These are phyloP conservation scores for Cryptococcus deneoformans DNA, from an alignment of 1,284 basidiomycete species.

Conservation along the genomic window DNA sequence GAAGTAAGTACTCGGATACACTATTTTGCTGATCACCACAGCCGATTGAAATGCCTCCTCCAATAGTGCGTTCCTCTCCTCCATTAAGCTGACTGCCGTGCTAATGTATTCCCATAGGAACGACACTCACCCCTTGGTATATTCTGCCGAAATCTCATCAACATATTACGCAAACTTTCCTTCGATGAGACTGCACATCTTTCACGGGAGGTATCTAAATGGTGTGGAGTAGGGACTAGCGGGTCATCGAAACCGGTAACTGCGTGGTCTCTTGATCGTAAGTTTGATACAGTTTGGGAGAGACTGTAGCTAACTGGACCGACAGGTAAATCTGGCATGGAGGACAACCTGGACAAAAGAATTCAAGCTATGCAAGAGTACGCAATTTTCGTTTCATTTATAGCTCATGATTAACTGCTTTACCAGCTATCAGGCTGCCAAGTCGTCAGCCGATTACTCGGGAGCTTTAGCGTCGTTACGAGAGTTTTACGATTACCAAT, in stretches of 20 bases:
- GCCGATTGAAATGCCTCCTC: constrained; percentile 14
- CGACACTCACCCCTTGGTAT: constrained; percentile 40
- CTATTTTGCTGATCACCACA: not conserved
- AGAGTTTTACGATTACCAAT: constrained; percentile 47
- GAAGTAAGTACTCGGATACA: constrained; percentile 15
- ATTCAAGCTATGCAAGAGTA: constrained; percentile 32
- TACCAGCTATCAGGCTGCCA: constrained; percentile 29
- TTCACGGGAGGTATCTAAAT: constrained; percentile 26
- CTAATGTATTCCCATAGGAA: constrained; percentile 15
- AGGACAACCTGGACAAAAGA: constrained; percentile 32
- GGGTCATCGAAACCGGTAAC: constrained; percentile 9
- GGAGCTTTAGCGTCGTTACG: constrained; percentile 34
- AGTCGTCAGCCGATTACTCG: constrained; percentile 39
- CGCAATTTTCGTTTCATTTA: constrained; percentile 1
- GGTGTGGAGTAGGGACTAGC: constrained; percentile 28
- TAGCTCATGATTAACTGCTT: not conserved
- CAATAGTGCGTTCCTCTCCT: constrained; percentile 1
- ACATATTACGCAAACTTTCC: constrained; percentile 36
- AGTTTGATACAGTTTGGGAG: not conserved
- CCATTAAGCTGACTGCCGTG: not conserved
- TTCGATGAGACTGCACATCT: constrained; percentile 42
- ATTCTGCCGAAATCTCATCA: constrained; percentile 33
- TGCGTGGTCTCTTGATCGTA: constrained; percentile 14
- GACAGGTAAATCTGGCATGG: constrained; percentile 23
- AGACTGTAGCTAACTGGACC: constrained; percentile 1